These are phyloP conservation scores for Trichoderma breve DNA, from an alignment of 2,329 filamentous ascomycete genomes.

Conservation along the genomic window DNA sequence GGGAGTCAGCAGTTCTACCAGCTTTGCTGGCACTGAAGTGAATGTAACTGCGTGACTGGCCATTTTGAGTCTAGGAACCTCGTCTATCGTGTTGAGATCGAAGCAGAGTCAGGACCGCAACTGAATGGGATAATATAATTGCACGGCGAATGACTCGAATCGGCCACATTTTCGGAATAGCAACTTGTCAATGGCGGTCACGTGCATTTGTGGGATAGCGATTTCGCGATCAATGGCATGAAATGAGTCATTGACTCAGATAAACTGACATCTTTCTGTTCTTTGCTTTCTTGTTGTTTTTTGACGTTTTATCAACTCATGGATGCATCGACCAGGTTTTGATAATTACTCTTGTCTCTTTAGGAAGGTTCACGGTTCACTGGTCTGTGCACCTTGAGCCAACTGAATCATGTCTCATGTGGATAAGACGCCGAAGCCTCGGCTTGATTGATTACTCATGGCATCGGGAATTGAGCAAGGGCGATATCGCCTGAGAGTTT, in stretches of 20 bases:
- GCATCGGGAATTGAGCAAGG: background rate
- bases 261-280: background rate
- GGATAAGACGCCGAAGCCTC: background rate
- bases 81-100: background rate
- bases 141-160: background rate
- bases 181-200: background rate
- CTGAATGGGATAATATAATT: background rate
- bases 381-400: background rate
- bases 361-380: background rate
- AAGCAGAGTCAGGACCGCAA: background rate
- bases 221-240: background rate
- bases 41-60: conserved; percentile 26
- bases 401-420: background rate
- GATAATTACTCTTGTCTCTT: background rate
- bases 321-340: background rate
- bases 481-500: background rate
- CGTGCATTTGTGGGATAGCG: background rate
- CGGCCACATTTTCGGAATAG: background rate
- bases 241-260: background rate
- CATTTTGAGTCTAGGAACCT: conserved; percentile 3
- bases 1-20: conserved; percentile 48
- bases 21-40: conserved; percentile 30
- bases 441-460: background rate
- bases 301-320: background rate
- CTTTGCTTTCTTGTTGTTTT: background rate